Evolutionary conservation across 257 asterid genomes (phyloP), one percentile per base, ranked within the genome.

Genomic region (Rubia yunnanensis): DNA sequence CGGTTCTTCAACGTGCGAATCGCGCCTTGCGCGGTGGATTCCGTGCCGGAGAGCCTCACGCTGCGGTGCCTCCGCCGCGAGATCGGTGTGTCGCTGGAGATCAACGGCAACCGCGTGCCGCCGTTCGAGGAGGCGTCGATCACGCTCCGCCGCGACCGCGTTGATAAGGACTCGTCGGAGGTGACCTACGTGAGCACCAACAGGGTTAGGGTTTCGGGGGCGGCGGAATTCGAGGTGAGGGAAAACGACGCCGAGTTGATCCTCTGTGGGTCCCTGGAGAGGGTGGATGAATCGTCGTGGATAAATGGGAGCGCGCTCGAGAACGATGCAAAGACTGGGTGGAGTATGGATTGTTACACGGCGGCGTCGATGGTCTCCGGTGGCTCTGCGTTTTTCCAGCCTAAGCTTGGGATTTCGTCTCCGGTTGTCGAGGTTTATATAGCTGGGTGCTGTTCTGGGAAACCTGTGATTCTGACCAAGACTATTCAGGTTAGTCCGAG

Each of bases 181-280:
- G 97, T 84, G 10, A 87, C 97, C 7, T 90, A 84, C 63, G 95
- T 90, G 49, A 84, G 92, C 71, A 90, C 96, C 4, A 95, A 87
- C 27, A 82, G 83, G 49, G 88, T 90, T n/a, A 83, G 81, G 60
- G 64, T 85, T 23, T 78, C 96, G 17, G 97, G 95, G 10, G 83
- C 92, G 35, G 81, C 79, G 24, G 95, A 90, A 58, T 87, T 90
- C 66, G 97, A 88, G 86, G 97, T 88, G 13, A 66, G 79, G 57
- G 95, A 82, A 9, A 84, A 80, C 70, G 81, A 77, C 64, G 78
- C 70, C 73, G 94, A 80, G 66, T 71, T 87, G 81, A 77, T 89
- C 58, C 82, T 89, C 1, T 89, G 95, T 50, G 97, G 95, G 7
- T 89, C 97, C 49, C 76, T 89, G 72, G 78, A 79, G 83, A 83